Evolutionary conservation across 805 yeast genomes (phyloP), one percentile per base, ranked within the genome.

Genomic region (Yamadazyma akitaensis): DNA sequence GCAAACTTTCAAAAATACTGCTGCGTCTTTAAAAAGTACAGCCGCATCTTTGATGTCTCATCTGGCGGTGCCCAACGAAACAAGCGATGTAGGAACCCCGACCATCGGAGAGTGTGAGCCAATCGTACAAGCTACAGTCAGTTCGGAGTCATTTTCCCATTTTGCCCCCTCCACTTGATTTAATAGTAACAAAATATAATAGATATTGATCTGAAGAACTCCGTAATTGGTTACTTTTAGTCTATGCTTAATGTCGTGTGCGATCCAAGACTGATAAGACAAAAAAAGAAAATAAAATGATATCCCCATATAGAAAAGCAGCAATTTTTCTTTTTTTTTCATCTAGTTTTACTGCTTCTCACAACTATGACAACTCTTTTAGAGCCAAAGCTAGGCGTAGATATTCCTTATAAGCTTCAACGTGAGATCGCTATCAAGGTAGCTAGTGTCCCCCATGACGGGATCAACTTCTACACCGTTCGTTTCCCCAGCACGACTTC

Each of bases 1-100:
- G 75, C 49, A 53, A 24, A 40, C 60, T 0, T 67, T 64, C 43
- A 57, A 56, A 28, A 25, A 3, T 12, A 35, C 49, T 14, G 51
- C 51, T 13, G 41, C 37, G 25, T 32, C 44, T 11, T 25, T 51
- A 8, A 33, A 32, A 8, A 36, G 38, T 17, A 40, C 43, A 14
- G 47, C 47, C 13, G 41, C 25, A 8, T 43, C 46, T 21, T 13
- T 41, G 11, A 31, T 30, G 11, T 33, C 37, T 6, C 32, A 28
- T 11, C 32, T 28, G 32, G n/a, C 32, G 5, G 32, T 13, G n/a
- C 9, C 9, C n/a, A 12, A 12, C n/a, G 32, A 28, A 13, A 4
- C 32, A 28, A 13, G 32, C n/a, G 32, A 28, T 13, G 32, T 21
- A 21, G 24, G 24, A 21, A 21, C 24, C 24, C 24, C 24, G 7